These are phyloP conservation scores for Curvularia eragrostidis DNA, from an alignment of 2,329 filamentous ascomycete genomes.

Conservation along the genomic window DNA sequence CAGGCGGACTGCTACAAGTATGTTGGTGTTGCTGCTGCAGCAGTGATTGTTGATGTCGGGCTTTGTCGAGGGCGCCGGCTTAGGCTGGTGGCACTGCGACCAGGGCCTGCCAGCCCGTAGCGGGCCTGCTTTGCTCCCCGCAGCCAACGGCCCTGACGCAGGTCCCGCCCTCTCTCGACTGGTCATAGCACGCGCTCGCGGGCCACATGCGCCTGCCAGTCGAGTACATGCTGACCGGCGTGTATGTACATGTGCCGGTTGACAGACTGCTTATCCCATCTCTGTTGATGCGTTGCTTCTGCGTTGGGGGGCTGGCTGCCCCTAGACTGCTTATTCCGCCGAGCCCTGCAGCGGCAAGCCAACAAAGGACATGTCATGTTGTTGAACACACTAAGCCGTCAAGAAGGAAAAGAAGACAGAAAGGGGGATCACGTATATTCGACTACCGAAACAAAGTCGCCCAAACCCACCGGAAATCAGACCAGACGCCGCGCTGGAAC, in stretches of 20 bases:
- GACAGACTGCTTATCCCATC: background rate
- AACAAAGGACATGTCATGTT: constrained; percentile 1
- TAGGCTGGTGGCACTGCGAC: constrained; percentile 25
- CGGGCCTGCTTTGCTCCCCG: constrained; percentile 30
- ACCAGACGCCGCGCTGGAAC: constrained; percentile 37
- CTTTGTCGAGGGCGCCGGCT: constrained; percentile 25
- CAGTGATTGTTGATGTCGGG: constrained; percentile 19
- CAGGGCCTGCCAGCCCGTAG: constrained; percentile 27
- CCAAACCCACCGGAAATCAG: constrained; percentile 16
- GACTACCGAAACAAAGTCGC: constrained; percentile 9
- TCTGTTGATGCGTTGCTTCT: background rate
- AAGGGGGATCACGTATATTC: constrained; percentile 1
- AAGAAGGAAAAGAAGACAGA: background rate
- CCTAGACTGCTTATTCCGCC: background rate
- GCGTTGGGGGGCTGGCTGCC: background rate
- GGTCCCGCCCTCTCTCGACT: constrained; percentile 8
- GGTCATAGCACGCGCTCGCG: constrained; percentile 5
- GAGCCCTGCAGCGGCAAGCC: constrained; percentile 3
- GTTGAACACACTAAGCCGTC: background rate
- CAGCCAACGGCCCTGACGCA: constrained; percentile 28
- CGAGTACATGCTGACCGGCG: background rate
- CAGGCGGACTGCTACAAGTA: background rate
- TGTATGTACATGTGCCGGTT: background rate
- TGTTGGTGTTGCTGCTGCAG: constrained; percentile 5
- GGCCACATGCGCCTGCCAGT: background rate